Evolutionary conservation across 1,139 yeast species (phyloP), one percentile per base, ranked within the genome.

Genomic region (Petasospora rhodanensis): DNA sequence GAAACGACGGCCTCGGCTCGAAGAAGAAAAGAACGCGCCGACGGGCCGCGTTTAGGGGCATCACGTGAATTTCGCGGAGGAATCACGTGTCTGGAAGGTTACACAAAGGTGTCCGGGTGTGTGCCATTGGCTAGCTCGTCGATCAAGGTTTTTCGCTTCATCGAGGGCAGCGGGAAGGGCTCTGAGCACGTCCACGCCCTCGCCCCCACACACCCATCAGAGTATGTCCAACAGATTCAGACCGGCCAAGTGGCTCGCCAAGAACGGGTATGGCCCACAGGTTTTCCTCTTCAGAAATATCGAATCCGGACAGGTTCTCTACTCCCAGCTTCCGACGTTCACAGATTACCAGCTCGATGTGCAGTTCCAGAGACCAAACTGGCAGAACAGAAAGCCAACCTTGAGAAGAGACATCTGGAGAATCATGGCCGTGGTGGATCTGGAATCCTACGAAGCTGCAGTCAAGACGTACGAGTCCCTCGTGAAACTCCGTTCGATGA

Each of bases 361-460:
- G 46, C 86, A 77, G 56, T 84, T 82, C 55, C 67, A 70, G 38
- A 70, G 82, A 52, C 94, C 95, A 27, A 83, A 84, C 65, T 85
- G 95, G 94, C 81, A 84, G 55, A 87, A 89, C 64, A 69, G 84
- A 52, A 74, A 72, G 49, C 97, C 97, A 6, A 53, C 61, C 5
- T 62, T 72, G 40, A 78, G 97, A 61, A 72, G 78, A 48, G 97
- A 89, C 59, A 68, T 86, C 35, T 89, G 97, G 97, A 71, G 91
- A 50, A 73, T 89, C 37, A 76, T 89, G 86, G 85, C 94, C 33
- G 93, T 87, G 31, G 89, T 85, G 2, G 78, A 77, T 44, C 75
- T 85, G 44, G 68, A 70, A 26, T 62, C 64, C 34, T 79, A 81
- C 55, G 79, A 77, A 37, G 64, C 70, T 34, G 86, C 95, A 2